Percentiles rank a stretch among this genome's conserved stretches.
Conservation (phyloP, 768 basidiomycete genomes). For the Lactarius psammicola region DNA sequence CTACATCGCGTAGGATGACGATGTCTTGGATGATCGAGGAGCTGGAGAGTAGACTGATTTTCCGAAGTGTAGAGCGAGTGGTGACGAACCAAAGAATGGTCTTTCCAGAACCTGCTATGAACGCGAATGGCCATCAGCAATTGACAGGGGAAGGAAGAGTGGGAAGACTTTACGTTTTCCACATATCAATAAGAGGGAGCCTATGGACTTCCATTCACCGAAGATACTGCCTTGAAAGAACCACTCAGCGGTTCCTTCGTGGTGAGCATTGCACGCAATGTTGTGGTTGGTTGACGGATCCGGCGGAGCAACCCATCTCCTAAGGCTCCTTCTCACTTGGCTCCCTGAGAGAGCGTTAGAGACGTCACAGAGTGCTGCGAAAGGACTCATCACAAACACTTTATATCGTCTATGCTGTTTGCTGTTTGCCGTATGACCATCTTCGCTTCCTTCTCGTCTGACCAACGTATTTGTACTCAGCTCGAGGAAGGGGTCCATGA, state of each 20-base stretch:
- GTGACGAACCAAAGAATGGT: no score
- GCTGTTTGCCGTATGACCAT: neutral
- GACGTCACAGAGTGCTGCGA: neutral
- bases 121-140: no score
- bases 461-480: neutral
- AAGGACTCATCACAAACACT: neutral
- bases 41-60: no score
- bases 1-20: no score
- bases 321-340: neutral
- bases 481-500: no score
- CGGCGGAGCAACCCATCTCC: neutral
- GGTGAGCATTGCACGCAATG: neutral
- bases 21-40: no score
- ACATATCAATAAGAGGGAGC: no score
- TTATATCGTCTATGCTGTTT: neutral
- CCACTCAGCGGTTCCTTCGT: neutral
- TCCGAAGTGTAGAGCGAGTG: no score
- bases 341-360: neutral
- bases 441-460: neutral
- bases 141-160: no score
- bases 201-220: no score
- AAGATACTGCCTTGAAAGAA: neutral
- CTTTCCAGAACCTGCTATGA: no score
- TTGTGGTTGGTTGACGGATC: slow-evolving; percentile 5
- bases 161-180: no score